Base-by-base conservation (phyloP, 192 early-diverging fungal genomes). In the Chytriomyces confervae region DNA sequence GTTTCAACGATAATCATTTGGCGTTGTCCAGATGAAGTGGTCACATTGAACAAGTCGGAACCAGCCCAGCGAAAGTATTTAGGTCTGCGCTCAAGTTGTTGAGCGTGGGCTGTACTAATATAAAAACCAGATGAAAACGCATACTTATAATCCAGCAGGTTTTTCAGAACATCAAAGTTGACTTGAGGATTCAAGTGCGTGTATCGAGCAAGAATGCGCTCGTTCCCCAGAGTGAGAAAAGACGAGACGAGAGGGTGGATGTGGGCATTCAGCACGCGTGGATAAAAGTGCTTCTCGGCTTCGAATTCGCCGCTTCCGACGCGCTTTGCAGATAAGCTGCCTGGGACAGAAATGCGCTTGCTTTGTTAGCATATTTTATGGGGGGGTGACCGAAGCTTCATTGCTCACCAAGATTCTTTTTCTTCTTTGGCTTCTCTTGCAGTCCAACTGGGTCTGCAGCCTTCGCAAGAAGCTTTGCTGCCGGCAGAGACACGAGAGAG, bases 21-120 rank as follows among this genome's bases (percentile, higher is more conserved):
- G 48, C 93, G 89, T 74, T 93, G 92, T 8, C 94, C 94, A 53
- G 82, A 86, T 7, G 91, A 85, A 24, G 93, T 96, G 91, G 24
- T 27, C 24, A 27, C 24, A 27, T 27, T 27, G 24, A 27, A 27
- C 24, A 27, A 27, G 24, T 27, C 94, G 2, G 92, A 93, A 82
- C 91, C 94, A 65, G 93, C 94, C 94, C 94, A 95, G 62, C 90
- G 90, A 76, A 95, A 95, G 74, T 93, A 89, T 64, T 90, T 92
- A 47, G 94, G 93, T 62, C 69, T 74, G 69, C 43, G 27, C 10
- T 11, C 27, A 47, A 69, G 36, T 46, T 11, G 24, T 27, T 27
- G 24, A 27, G 24, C 24, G 0, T 27, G 24, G 24, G 24, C 0
- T 27, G 24, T 27, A 27, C n/a, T n/a, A n/a, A n/a, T n/a, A n/a